These are phyloP conservation scores for Xylariaceae sp. DNA, from an alignment of 2,329 filamentous ascomycete genomes.

Conservation along the genomic window DNA sequence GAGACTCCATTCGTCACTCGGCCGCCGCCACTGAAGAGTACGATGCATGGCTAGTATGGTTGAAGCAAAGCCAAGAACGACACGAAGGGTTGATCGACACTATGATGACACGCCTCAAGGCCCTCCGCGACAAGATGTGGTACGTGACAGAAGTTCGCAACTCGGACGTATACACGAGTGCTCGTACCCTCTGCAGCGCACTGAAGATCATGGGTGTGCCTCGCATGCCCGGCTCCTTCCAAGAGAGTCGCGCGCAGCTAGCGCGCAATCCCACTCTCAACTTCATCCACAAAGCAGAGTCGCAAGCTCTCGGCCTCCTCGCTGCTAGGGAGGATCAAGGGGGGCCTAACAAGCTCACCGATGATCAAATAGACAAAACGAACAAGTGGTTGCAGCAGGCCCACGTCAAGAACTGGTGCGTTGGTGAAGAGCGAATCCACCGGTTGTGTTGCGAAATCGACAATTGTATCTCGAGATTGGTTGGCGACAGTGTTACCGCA, in stretches of 20 bases:
- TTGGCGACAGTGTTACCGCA: conserved; percentile 77
- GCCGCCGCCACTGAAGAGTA: conserved; percentile 71
- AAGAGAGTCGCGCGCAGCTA: conserved; percentile 44
- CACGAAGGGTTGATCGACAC: conserved; percentile 68
- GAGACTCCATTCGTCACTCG: conserved; percentile 63
- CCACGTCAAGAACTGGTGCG: conserved; percentile 87
- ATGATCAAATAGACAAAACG: conserved; percentile 86
- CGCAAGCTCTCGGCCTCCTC: conserved; percentile 80
- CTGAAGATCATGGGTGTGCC: conserved; percentile 83
- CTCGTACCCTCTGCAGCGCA: conserved; percentile 77
- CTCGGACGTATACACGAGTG: conserved; percentile 82
- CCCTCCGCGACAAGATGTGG: conserved; percentile 96
- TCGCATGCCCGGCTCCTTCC: conserved; percentile 49
- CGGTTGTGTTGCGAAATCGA: conserved; percentile 88
- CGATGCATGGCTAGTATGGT: conserved; percentile 75
- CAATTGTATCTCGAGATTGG: conserved; percentile 76
- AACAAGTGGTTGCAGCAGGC: conserved; percentile 74
- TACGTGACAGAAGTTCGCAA: conserved; percentile 91
- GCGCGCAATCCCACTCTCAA: conserved; percentile 47
- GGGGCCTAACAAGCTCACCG: conserved; percentile 90
- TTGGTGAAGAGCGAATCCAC: conserved; percentile 90
- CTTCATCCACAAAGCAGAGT: conserved; percentile 74
- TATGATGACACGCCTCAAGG: conserved; percentile 67
- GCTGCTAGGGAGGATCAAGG: conserved; percentile 78
- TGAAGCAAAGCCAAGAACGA: conserved; percentile 75